These are phyloP conservation scores for Ophiognomonia clavigignenti-juglandacearum DNA, from an alignment of 2,329 filamentous ascomycete genomes.

Conservation along the genomic window DNA sequence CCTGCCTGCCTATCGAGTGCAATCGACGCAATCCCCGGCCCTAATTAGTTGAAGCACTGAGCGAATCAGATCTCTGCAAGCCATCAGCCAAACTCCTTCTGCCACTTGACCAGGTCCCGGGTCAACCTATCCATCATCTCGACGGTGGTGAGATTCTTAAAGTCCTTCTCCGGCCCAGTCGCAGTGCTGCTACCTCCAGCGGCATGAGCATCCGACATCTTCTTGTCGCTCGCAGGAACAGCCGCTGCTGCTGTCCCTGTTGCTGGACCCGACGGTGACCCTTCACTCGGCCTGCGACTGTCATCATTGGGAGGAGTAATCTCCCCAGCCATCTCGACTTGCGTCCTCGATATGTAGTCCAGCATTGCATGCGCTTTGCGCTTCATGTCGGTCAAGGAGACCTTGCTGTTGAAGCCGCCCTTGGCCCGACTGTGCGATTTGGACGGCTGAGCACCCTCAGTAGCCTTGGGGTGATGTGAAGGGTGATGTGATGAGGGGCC, in stretches of 20 bases:
- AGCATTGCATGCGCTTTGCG: constrained; percentile 78
- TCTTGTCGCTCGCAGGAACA: constrained; percentile 21
- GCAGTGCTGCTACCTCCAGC: constrained; percentile 25
- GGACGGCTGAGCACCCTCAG: constrained; percentile 23
- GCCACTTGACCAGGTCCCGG: constrained; percentile 77
- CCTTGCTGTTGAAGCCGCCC: constrained; percentile 56
- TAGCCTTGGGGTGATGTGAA: constrained; percentile 25
- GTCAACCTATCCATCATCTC: constrained; percentile 91
- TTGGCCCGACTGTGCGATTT: constrained; percentile 44
- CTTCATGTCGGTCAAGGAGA: constrained; percentile 85
- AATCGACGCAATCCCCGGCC: no score
- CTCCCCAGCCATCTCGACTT: constrained; percentile 77
- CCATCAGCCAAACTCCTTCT: constrained; percentile 57
- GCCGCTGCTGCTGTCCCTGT: constrained; percentile 14
- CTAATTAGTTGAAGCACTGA: no score
- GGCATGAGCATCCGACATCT: constrained; percentile 19
- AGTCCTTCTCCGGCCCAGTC: constrained; percentile 45
- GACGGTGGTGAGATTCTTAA: constrained; percentile 70
- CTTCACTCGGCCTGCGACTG: constrained; percentile 30
- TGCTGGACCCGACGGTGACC: constrained; percentile 19
- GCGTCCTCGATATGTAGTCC: constrained; percentile 84
- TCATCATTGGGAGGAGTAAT: constrained; percentile 37
- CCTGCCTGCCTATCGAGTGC: no score
- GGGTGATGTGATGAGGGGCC: no score
- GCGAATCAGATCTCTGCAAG: no score